phyloP scores from a whole-genome alignment of 257 asterid genomes.

The Solanum arcanum region DNA sequence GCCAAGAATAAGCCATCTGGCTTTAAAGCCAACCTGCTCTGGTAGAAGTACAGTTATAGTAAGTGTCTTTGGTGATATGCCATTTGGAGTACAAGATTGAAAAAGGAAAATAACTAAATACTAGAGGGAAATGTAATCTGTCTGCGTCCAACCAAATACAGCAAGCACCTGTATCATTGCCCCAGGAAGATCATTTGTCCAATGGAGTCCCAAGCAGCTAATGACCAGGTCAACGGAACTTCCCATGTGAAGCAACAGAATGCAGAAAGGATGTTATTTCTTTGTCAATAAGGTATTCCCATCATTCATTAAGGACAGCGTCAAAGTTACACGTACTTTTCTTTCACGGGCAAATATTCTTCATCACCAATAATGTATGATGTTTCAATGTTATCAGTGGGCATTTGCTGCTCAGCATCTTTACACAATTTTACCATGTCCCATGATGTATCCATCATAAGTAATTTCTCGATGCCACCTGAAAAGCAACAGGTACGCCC shows the following conservation, averaged over 20 bases:
- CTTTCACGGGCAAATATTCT: slow-evolving; percentile 81
- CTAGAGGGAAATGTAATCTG: neutral
- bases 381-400: slow-evolving; percentile 53
- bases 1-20: slow-evolving; percentile 96
- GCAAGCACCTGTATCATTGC: slow-evolving; percentile 90
- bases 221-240: slow-evolving; percentile 83
- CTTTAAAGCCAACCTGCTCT: slow-evolving; percentile 88
- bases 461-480: slow-evolving; percentile 80
- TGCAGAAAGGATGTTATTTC: neutral
- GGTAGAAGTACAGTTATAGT: slow-evolving; percentile 19
- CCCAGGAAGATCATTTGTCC: slow-evolving; percentile 99
- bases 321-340: slow-evolving; percentile 30
- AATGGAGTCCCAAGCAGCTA: slow-evolving; percentile 93
- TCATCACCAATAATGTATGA: slow-evolving; percentile 81
- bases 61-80: neutral
- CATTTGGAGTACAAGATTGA: neutral
- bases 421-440: slow-evolving; percentile 75
- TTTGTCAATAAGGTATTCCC: neutral
- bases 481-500: slow-evolving; percentile 11
- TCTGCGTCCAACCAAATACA: neutral
- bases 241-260: neutral
- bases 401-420: slow-evolving; percentile 41
- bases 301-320: neutral
- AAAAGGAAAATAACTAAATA: neutral
- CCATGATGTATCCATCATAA: slow-evolving; percentile 79